Evolutionary conservation across 148 eudicot species (phyloP), one percentile per base, ranked within the genome.

Genomic region (Camellia sinensis): DNA sequence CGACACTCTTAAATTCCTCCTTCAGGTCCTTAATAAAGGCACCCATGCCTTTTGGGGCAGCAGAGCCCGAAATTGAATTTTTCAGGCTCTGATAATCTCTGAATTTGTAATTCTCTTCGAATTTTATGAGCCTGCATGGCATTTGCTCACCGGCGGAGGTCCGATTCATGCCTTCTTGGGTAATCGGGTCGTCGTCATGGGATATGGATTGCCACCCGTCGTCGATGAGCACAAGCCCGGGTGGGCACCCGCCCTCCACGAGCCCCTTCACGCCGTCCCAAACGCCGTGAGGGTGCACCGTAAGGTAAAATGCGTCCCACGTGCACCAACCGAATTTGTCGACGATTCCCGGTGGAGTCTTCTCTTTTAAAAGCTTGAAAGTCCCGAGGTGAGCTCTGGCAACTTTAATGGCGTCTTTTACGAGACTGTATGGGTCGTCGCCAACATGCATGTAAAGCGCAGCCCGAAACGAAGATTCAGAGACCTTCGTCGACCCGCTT

Each of bases 271-370:
- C 94, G 0, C 98, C 98, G 29, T 93, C 94, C 89, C 83, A 78
- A 0, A 95, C 93, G 0, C 98, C 98, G 1, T 83, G 82, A n/a
- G 98, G 98, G 29, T 93, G 91, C 73, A 94, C 98, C 66, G 80
- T 84, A 1, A 94, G 88, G 81, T 94, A 94, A 73, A 94, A 94
- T 7, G 98, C 98, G 61, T 94, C 98, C 98, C 98, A 94, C 2
- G 98, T 94, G 85, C 98, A 94, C 98, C 98, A 95, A 22, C 98
- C 98, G 79, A 95, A 95, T 37, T 91, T 91, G 80, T 93, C 97
- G 70, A 93, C 95, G 57, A 95, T 87, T 37, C 86, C 90, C 0
- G 98, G 96, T 0, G 96, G 92, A 0, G 85, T 72, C 61, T 95
- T 95, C 60, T 95, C 97, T 72, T 90, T 89, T 45, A 95, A 64